These are phyloP conservation scores for Umbilicaria muhlenbergii DNA, from an alignment of 495 filamentous ascomycete genomes.

Conservation along the genomic window DNA sequence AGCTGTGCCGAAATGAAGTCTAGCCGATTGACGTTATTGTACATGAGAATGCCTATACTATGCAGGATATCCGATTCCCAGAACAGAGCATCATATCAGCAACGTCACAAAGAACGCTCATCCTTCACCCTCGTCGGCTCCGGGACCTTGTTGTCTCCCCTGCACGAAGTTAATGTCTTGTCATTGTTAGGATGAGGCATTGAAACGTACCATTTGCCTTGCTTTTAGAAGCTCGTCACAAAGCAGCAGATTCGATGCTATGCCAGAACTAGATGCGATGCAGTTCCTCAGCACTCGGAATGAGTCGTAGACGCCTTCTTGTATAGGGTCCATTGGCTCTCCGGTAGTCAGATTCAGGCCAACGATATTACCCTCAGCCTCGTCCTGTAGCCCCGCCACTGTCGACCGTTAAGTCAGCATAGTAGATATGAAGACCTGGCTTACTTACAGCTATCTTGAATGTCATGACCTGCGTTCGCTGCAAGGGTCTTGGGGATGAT, in stretches of 20 bases:
- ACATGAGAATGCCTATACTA: background rate
- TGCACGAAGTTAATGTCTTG: constrained; percentile 2
- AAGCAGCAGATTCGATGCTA: constrained; percentile 85
- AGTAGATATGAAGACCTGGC: background rate
- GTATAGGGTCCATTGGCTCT: constrained; percentile 88
- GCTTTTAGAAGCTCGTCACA: constrained; percentile 98
- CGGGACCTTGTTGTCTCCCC: constrained; percentile 15
- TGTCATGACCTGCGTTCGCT: constrained; percentile 89
- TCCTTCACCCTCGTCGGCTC: constrained; percentile 13
- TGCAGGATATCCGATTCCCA: too few relatives aligned
- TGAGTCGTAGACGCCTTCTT: constrained; percentile 87
- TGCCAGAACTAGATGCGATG: constrained; percentile 84
- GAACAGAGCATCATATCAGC: too few relatives aligned
- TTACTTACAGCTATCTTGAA: constrained; percentile 75
- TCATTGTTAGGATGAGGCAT: background rate
- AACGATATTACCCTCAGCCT: constrained; percentile 70
- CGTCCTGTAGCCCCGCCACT: constrained; percentile 78
- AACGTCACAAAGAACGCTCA: background rate
- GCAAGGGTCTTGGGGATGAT: constrained; percentile 95
- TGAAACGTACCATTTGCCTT: constrained; percentile 61
- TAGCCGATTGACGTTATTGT: too few relatives aligned
- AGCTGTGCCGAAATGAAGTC: too few relatives aligned
- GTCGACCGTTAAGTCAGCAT: constrained; percentile 13
- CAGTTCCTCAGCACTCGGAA: constrained; percentile 89
- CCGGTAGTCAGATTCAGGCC: constrained; percentile 77